Evolutionary conservation across 2,329 filamentous ascomycete species (phyloP), one percentile per base, ranked within the genome.

Genomic region (Elsinoe batatas): DNA sequence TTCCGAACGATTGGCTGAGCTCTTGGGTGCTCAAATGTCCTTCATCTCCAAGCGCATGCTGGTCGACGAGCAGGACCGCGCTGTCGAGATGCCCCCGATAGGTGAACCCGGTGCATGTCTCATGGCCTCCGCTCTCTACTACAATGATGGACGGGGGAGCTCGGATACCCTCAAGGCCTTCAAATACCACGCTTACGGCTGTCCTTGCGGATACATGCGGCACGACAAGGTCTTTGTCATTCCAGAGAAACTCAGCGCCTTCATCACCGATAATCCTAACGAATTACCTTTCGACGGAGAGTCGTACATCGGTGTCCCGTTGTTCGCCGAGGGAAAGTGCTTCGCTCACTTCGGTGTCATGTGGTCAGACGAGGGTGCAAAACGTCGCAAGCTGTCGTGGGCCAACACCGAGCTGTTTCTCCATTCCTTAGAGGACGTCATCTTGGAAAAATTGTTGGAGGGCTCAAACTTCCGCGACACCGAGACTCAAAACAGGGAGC

Each of bases 291-390:
- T 83, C 26, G 73, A 79, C 1, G 80, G 79, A 32, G 84, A 87
- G 62, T 81, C 82, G 2, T 87, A 85, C 64, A 73, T 88, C 35
- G 82, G 80, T 6, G 72, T 87, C 12, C 84, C 84, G 0, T 70
- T 88, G 1, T 85, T 83, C 60, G 76, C 78, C 3, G 77, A 81
- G 40, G 81, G 78, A 32, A 85, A 83, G 65, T 85, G 81, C 64
- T 79, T 85, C 62, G 83, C 81, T 18, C 81, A 87, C 67, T 82
- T 88, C 64, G 84, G 84, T n/a, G 73, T 84, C 65, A 82, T 87
- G 74, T 88, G 84, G 84, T 82, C 82, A 5, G 69, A 72, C 42
- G 76, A 84, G 58, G 83, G 81, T n/a, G 72, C 82, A 13, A 69
- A 72, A 13, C 74, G 74, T 46, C 74, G 78, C 46, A 72, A 71